Percentiles rank a stretch among this genome's conserved stretches.
These are phyloP conservation scores for Fusarium sp. DNA, from an alignment of 2,329 filamentous ascomycete species.

Conservation along the genomic window DNA sequence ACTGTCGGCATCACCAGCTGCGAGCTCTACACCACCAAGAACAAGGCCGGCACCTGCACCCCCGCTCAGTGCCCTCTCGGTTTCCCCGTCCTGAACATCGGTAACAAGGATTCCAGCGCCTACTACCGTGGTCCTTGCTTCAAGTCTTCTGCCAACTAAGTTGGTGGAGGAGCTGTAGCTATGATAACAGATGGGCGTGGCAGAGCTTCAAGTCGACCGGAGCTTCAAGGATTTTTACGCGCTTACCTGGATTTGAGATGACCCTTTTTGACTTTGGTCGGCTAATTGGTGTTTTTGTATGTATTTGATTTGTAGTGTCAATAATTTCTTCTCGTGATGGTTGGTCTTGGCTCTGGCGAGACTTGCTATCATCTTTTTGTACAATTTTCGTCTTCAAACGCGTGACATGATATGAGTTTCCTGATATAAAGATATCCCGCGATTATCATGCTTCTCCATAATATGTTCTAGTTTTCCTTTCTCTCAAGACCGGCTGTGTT, in stretches of 20 bases:
- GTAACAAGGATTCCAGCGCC: neutral
- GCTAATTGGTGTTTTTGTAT: neutral
- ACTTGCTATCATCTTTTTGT: neutral
- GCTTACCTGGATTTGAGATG: neutral
- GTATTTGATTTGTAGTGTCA: neutral
- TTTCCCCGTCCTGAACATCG: neutral
- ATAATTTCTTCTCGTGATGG: neutral
- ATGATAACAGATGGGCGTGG: neutral
- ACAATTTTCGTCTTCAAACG: neutral
- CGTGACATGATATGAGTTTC: neutral
- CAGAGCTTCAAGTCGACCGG: neutral
- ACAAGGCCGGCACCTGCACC: neutral
- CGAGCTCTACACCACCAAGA: neutral
- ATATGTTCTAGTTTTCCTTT: neutral
- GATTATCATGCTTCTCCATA: neutral
- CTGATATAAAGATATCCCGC: neutral
- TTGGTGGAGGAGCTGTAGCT: neutral
- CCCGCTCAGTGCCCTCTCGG: neutral
- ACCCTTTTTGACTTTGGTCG: neutral
- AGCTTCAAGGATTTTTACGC: neutral
- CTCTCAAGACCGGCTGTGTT: neutral
- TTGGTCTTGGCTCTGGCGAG: neutral
- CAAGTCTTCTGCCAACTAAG: neutral
- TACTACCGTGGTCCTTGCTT: neutral
- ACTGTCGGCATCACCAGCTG: neutral